Evolutionary conservation across 148 eudicot species (phyloP).

Genomic region (Persicaria tinctoria): DNA sequence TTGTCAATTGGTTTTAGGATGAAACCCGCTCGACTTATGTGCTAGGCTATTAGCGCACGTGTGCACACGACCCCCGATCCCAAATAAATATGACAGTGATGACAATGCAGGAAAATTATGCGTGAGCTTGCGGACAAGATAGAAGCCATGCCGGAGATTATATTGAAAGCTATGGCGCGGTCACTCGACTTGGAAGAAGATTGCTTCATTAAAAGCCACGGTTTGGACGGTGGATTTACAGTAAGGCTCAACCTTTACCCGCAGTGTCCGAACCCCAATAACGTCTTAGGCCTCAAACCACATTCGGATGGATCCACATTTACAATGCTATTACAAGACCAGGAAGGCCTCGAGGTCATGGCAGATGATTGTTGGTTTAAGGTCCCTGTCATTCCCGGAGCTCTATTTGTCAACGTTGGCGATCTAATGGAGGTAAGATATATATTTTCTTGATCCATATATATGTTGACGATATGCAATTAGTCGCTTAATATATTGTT

Average conservation of each 20-base stretch:
- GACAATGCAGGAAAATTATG: background rate
- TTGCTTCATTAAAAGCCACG: slow-evolving; percentile 27
- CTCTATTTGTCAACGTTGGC: slow-evolving; percentile 34
- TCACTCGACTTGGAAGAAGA: slow-evolving; percentile 30
- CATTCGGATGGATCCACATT: slow-evolving; percentile 31
- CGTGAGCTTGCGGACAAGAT: slow-evolving; percentile 1
- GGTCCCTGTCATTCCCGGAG: slow-evolving; percentile 40
- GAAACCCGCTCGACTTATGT: no score
- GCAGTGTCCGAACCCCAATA: slow-evolving; percentile 32
- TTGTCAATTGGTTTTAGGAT: no score
- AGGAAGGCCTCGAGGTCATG: slow-evolving; percentile 40
- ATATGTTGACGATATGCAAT: background rate
- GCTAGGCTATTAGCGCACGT: no score
- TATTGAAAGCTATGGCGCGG: slow-evolving; percentile 30
- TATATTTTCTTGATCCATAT: background rate
- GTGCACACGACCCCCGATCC: no score
- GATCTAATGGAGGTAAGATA: slow-evolving; percentile 43
- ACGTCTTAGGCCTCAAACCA: slow-evolving; percentile 30
- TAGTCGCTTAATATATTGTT: no score
- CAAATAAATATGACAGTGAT: no score
- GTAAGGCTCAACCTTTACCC: slow-evolving; percentile 41
- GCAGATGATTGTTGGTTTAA: slow-evolving; percentile 43
- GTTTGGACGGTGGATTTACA: slow-evolving; percentile 16
- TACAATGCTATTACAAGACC: slow-evolving; percentile 28
- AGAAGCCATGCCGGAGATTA: slow-evolving; percentile 6